These are phyloP conservation scores for Physcomitrium patens DNA, from an alignment of 225 moss, liverwort and hornwort genomes.

Conservation along the genomic window DNA sequence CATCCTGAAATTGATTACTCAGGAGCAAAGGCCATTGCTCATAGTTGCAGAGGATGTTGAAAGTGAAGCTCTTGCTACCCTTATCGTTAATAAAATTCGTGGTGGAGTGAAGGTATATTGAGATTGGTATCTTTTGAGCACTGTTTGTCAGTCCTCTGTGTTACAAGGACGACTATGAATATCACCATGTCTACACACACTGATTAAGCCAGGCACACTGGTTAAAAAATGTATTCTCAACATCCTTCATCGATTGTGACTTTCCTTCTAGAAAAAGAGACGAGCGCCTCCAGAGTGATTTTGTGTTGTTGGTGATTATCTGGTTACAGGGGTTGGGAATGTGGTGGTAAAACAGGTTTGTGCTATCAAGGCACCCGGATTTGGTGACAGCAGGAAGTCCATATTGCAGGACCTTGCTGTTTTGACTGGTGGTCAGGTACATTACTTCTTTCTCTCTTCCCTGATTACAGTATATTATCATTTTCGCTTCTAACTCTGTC, in stretches of 20 bases:
- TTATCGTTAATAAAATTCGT: slow-evolving; percentile 63
- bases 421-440: slow-evolving; percentile 55
- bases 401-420: slow-evolving; percentile 62
- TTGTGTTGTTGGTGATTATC: background rate
- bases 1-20: slow-evolving; percentile 9
- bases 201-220: background rate
- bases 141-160: background rate
- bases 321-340: slow-evolving; percentile 1
- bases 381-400: slow-evolving; percentile 59
- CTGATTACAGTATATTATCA: background rate
- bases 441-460: background rate
- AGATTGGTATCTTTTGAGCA: background rate
- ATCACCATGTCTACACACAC: background rate
- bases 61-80: slow-evolving; percentile 61
- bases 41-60: slow-evolving; percentile 66
- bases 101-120: slow-evolving; percentile 53
- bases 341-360: slow-evolving; percentile 41
- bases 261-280: background rate
- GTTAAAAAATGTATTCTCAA: background rate
- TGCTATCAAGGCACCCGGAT: slow-evolving; percentile 65
- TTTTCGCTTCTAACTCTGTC: background rate
- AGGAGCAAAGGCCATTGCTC: slow-evolving; percentile 63
- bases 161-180: background rate
- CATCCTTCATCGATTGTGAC: background rate
- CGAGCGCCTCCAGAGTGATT: background rate